phyloP scores from a whole-genome alignment of 2,329 filamentous ascomycete species.

The Cryphonectria japonica region DNA sequence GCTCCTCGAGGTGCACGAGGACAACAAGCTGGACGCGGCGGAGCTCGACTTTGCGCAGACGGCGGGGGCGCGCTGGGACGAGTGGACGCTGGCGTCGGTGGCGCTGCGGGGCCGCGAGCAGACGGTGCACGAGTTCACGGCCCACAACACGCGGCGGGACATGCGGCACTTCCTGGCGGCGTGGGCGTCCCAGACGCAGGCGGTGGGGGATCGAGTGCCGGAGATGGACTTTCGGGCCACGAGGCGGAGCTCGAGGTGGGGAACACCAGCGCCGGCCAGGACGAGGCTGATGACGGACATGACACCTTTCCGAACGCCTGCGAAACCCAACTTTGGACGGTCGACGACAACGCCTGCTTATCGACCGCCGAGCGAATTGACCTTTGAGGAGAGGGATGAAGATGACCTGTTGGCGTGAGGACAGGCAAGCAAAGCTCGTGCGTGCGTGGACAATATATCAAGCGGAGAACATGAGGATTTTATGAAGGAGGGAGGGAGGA shows the following conservation, averaged over 20 bases:
- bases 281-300: conserved; percentile 24
- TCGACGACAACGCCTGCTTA: conserved; percentile 28
- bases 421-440: too few species aligned
- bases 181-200: conserved; percentile 34
- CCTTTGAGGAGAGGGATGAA: conserved; percentile 27
- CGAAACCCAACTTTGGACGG: conserved; percentile 22
- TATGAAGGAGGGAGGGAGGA: neutral
- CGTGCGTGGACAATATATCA: too few species aligned
- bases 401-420: conserved; percentile 3
- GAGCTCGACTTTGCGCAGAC: conserved; percentile 35
- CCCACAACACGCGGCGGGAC: conserved; percentile 33
- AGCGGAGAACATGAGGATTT: too few species aligned
- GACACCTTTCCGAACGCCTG: conserved; percentile 28
- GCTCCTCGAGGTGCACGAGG: conserved; percentile 31
- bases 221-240: conserved; percentile 29
- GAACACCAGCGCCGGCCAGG: conserved; percentile 26
- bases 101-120: conserved; percentile 33
- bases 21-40: conserved; percentile 33
- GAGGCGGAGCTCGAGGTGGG: conserved; percentile 28
- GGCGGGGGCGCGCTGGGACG: conserved; percentile 31
- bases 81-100: conserved; percentile 36
- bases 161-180: conserved; percentile 31
- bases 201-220: conserved; percentile 30
- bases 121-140: conserved; percentile 33
- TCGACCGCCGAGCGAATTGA: conserved; percentile 26